Evolutionary conservation across 441 rosid genomes (phyloP).

Genomic region (Viola pubescens): DNA sequence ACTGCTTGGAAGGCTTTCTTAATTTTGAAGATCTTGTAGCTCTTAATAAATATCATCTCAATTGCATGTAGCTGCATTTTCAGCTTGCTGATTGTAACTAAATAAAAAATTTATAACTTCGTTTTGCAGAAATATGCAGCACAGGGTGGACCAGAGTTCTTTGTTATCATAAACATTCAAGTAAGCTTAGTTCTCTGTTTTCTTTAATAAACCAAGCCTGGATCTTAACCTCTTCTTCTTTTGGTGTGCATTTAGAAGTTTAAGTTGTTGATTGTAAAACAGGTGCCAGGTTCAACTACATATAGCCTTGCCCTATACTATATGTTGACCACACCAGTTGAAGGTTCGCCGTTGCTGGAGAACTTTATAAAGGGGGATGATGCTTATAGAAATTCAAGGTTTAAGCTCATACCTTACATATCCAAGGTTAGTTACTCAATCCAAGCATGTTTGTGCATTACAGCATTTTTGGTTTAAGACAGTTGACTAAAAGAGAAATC

Average conservation of each 20-base stretch:
- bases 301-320: conserved; percentile 79
- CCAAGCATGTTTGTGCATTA: background rate
- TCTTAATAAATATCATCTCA: background rate
- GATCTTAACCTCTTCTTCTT: background rate
- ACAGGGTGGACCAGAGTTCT: conserved; percentile 84
- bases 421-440: conserved; percentile 55
- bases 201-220: background rate
- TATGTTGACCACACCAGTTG: conserved; percentile 78
- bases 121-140: conserved; percentile 81
- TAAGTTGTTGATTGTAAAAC: conserved; percentile 17
- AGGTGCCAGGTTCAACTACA: conserved; percentile 92
- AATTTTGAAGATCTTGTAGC: conserved; percentile 6
- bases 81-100: conserved; percentile 7
- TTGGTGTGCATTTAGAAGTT: conserved; percentile 7
- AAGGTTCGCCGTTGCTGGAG: conserved; percentile 73
- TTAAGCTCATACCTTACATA: conserved; percentile 96
- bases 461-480: background rate
- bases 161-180: conserved; percentile 82
- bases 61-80: no score
- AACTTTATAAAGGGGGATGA: conserved; percentile 83
- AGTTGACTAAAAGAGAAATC: no score
- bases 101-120: conserved; percentile 14
- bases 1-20: background rate
- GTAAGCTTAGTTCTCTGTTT: conserved; percentile 25
- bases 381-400: conserved; percentile 82